A percentile compares a stretch with the other conserved stretches of the same genome.
Evolutionary conservation across 2,329 filamentous ascomycete species (phyloP).

Genomic region (Claviceps sp.): DNA sequence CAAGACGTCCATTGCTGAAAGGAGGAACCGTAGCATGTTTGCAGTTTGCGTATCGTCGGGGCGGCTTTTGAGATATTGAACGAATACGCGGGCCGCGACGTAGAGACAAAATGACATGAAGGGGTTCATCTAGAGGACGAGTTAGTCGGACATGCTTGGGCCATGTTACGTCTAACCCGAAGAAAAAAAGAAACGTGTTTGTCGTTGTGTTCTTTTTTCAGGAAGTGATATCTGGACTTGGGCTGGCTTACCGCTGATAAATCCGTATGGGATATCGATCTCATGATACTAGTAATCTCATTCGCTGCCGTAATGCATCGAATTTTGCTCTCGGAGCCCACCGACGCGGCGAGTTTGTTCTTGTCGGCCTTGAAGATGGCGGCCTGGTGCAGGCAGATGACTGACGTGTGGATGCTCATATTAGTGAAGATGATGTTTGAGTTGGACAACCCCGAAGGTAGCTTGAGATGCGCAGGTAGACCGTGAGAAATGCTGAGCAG

Average conservation of each 20-base stretch:
- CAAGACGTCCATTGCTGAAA: conserved; percentile 80
- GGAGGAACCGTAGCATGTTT: conserved; percentile 77
- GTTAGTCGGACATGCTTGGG: too few species aligned
- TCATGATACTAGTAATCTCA: conserved; percentile 90
- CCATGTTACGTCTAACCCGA: too few species aligned
- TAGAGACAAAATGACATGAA: conserved; percentile 95
- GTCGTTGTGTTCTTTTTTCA: neutral
- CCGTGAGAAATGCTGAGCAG: conserved; percentile 76
- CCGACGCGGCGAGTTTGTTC: conserved; percentile 60
- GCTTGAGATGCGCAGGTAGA: conserved; percentile 65
- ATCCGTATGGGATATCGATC: conserved; percentile 84
- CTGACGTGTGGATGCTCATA: conserved; percentile 93
- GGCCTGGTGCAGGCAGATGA: conserved; percentile 94
- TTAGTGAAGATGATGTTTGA: conserved; percentile 87
- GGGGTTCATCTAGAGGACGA: conserved; percentile 62
- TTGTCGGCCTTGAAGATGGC: conserved; percentile 96
- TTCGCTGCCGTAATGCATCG: conserved; percentile 87
- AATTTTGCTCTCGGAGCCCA: conserved; percentile 81
- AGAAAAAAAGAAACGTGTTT: neutral
- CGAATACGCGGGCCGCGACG: conserved; percentile 87
- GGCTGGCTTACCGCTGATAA: conserved; percentile 50
- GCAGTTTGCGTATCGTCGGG: conserved; percentile 68
- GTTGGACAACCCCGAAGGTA: conserved; percentile 62
- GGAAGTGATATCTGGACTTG: too few species aligned
- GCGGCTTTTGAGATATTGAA: conserved; percentile 91